Percentiles rank a stretch among this genome's conserved stretches.
phyloP scores from a whole-genome alignment of 257 asterid genomes.

The Dorcoceras hygrometricum region DNA sequence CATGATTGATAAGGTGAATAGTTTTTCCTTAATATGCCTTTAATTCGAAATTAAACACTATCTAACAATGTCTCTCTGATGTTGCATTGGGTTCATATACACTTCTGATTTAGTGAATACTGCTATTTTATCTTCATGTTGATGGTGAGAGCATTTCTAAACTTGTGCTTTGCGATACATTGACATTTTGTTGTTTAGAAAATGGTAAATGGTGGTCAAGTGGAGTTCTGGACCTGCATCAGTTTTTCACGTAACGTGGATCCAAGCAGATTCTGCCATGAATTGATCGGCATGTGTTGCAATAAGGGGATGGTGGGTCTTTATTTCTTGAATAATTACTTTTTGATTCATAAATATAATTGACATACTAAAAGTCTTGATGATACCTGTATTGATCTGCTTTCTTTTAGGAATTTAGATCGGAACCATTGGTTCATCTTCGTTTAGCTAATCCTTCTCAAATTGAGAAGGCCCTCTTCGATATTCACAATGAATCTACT shows the following conservation, averaged over 20 bases:
- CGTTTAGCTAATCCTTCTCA: conserved; percentile 21
- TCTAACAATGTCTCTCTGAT: neutral
- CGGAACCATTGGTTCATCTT: conserved; percentile 35
- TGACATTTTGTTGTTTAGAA: conserved; percentile 36
- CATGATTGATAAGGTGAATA: conserved; percentile 65
- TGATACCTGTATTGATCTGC: neutral
- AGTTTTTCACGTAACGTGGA: conserved; percentile 41
- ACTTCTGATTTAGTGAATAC: neutral
- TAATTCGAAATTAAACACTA: too few species aligned
- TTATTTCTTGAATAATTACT: neutral
- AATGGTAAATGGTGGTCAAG: conserved; percentile 62
- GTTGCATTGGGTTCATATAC: neutral
- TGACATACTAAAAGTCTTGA: neutral
- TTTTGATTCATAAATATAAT: neutral
- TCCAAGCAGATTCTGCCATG: conserved; percentile 32
- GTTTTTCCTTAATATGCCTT: neutral
- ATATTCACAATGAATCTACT: conserved; percentile 28
- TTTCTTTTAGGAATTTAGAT: conserved; percentile 39
- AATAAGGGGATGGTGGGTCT: conserved; percentile 72
- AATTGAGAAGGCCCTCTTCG: conserved; percentile 43
- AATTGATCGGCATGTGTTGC: conserved; percentile 53
- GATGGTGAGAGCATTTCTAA: neutral
- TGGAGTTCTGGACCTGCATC: conserved; percentile 64
- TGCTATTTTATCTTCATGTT: neutral
- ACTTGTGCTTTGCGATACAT: neutral